A percentile compares a stretch with the other conserved stretches of the same genome.
phyloP scores from a whole-genome alignment of 2,329 filamentous ascomycete species.

The Aspergillus felis region DNA sequence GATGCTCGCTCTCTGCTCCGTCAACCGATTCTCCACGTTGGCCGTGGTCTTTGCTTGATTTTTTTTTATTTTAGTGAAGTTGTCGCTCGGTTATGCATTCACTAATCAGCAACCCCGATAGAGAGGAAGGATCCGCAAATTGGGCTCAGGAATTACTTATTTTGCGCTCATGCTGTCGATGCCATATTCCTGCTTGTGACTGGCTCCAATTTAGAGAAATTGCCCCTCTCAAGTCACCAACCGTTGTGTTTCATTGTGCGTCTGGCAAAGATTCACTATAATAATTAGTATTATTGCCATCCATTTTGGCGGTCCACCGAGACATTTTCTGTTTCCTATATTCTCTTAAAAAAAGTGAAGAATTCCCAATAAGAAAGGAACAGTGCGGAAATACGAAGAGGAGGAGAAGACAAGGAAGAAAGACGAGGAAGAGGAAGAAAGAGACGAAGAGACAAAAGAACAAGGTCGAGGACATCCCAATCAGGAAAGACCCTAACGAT shows the following conservation, averaged over 20 bases:
- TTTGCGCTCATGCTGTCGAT: slow-evolving; percentile 19
- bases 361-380: background rate
- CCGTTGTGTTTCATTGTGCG: slow-evolving; percentile 7
- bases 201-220: slow-evolving; percentile 13
- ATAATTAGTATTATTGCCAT: background rate
- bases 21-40: background rate
- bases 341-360: background rate
- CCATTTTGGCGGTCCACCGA: background rate
- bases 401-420: background rate
- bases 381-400: background rate
- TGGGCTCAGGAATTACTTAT: slow-evolving; percentile 16
- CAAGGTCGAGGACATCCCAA: background rate
- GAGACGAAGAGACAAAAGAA: background rate
- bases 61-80: background rate
- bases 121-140: slow-evolving; percentile 18
- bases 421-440: background rate
- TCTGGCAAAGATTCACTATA: background rate
- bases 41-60: background rate
- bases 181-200: slow-evolving; percentile 15
- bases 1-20: background rate
- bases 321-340: background rate
- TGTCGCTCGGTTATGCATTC: background rate
- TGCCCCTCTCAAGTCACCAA: slow-evolving; percentile 13
- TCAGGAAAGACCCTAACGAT: background rate
- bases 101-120: slow-evolving; percentile 1